Base-by-base conservation (phyloP, 257 asterid genomes). In the Solanum rostratum region DNA sequence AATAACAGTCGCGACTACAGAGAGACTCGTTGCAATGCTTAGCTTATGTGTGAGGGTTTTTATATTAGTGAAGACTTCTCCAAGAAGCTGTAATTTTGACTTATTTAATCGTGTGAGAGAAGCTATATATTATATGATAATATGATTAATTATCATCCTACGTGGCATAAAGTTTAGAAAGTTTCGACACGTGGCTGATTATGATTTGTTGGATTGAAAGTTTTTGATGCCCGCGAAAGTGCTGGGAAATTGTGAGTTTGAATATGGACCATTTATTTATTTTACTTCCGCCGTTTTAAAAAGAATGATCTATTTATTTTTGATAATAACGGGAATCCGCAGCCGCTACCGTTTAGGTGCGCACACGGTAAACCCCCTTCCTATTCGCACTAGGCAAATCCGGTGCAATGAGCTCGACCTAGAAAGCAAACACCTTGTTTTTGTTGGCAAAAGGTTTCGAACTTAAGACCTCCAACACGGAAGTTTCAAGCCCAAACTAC, bases 21-120 rank as follows among this genome's bases (percentile, higher is more conserved):
- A 30, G 1, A 3, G 8, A 33, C 74, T 65, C 5, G 43, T 4
- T 5, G 5, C 39, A 33, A 4, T 33, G 39, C 39, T 33, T 33
- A 33, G 39, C 39, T 33, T 4, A 33, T 33, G 39, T 73, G 80
- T 73, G 57, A 1, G 30, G 2, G 55, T 5, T 22, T 73, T n/a
- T 73, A 7, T 73, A 45, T 0, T 39, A n/a, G 33, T n/a, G 7
- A 9, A 41, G 79, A 82, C 87, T 81, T 86, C 52, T 79, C 6
- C 50, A 18, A 19, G 86, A 86, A 84, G 87, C 45, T 83, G 76
- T 15, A 20, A 13, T 65, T 76, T 71, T 59, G 73, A 84, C 80
- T 84, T 70, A 4, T 49, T 69, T 59, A 80, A 73, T 70, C 82
- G 69, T 78, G 37, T 22, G 18, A 69, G 6, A 68, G 80, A 83